A percentile compares a stretch with the other conserved stretches of the same genome.
Evolutionary conservation across 2,329 filamentous ascomycete genomes (phyloP).

Genomic region (Sphaerulina vaccinii): DNA sequence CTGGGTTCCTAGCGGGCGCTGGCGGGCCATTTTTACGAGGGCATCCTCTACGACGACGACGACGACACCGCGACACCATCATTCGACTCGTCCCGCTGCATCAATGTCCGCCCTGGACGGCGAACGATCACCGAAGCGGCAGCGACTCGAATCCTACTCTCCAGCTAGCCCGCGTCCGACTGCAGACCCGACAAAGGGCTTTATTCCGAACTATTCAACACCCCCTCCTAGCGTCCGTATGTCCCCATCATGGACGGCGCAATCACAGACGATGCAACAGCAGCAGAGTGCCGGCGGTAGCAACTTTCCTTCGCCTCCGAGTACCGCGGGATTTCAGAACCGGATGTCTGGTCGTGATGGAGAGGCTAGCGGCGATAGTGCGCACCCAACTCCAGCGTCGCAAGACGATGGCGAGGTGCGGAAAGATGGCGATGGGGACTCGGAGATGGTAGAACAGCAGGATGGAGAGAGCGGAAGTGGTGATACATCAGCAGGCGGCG

Average conservation of each 20-base stretch:
- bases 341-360: conserved; percentile 29
- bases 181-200: conserved; percentile 46
- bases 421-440: conserved; percentile 45
- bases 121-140: conserved; percentile 39
- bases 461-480: conserved; percentile 17
- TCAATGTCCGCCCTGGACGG: conserved; percentile 34
- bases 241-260: conserved; percentile 44
- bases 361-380: conserved; percentile 30
- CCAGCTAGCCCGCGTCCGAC: conserved; percentile 39
- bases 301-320: conserved; percentile 44
- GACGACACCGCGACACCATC: conserved; percentile 6
- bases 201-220: conserved; percentile 40
- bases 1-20: conserved; percentile 3
- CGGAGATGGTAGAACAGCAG: conserved; percentile 41
- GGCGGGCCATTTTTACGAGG: conserved; percentile 17
- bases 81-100: neutral
- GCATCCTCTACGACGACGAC: conserved; percentile 12
- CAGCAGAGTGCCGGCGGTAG: conserved; percentile 22
- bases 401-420: conserved; percentile 26
- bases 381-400: conserved; percentile 29
- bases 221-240: conserved; percentile 50
- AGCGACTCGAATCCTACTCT: conserved; percentile 43
- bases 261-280: conserved; percentile 29
- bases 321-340: conserved; percentile 38
- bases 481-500: conserved; percentile 27